Base-by-base conservation (phyloP, 163 green algal genomes). In the Botryococcus braunii region DNA sequence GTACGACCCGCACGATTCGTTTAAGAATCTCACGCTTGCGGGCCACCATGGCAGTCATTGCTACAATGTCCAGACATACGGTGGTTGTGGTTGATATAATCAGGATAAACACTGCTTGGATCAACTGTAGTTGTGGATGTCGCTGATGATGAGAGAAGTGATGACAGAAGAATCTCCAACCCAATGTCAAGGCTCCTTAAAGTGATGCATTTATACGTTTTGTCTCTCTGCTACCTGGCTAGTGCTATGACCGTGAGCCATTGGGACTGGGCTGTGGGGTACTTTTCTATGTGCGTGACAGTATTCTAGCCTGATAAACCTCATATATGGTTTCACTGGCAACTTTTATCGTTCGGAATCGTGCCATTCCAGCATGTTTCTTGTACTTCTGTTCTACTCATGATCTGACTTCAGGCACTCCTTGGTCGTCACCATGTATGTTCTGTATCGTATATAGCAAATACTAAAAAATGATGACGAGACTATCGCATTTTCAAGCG, bases 1-100 rank as follows among this genome's bases (percentile, higher is more conserved):
- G 50, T 11, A 31, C 27, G 8, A 39, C 31, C 9, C 7, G 43
- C 17, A 31, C 17, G 25, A 39, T 46, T 40, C 23, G 7, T n/a
- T 70, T 0, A 65, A 39, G 7, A 17, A 4, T 43, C 2, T 66
- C 74, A 72, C n/a, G n/a, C n/a, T n/a, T 6, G 63, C 79, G 85
- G 82, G 87, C 88, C n/a, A 96, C 91, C 29, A 97, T 98, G 92
- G 89, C 88, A 3, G 92, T 96, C 86, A 97, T 99, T 50, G 95
- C 95, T 38, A 71, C 91, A 32, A 98, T 97, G 75, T 96, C 89
- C 70, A 89, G 90, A 0, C 80, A 94, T 23, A 94, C 97, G 34
- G 76, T 95, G 79, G 71, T 78, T 13, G 86, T 91, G 2, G 93
- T 98, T 7, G 79, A 97, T 17, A 70, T 92, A 91, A 59, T 78